Evolutionary conservation across 352 stramenopile species (phyloP), one percentile per base, ranked within the genome.

Genomic region (Globisporangium camurandrum): DNA sequence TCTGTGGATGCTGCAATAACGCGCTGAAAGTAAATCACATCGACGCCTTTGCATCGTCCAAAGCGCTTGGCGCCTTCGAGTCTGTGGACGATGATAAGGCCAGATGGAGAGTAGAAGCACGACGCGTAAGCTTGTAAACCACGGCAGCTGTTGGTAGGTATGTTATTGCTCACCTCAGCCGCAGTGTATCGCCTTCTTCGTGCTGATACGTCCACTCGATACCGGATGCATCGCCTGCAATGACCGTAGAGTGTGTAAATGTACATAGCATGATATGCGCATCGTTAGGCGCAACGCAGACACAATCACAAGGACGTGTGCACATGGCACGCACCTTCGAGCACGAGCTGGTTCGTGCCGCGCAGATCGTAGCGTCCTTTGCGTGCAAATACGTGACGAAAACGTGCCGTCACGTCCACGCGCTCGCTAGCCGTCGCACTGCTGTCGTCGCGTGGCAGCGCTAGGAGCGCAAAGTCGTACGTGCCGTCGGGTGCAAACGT

Each of bases 1-100:
- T n/a, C n/a, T n/a, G n/a, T n/a, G n/a, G n/a, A n/a, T n/a, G n/a
- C 23, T 50, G 27, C 46, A 17, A 27, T n/a, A 40, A 16, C 46
- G 61, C 67, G 44, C 41, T 65, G 53, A 43, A 91, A 86, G 65
- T 88, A 91, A 42, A 91, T 88, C 48, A 86, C 73, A 42, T 91
- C 80, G 6, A 91, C 80, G n/a, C 76, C 80, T 41, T 88, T 88
- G 61, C 76, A 91, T 36, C 79, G 59, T 1, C 67, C 76, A 46
- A 86, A 87, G 9, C 73, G 72, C 58, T 80, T 85, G 3, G 74
- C 79, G 3, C 76, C 79, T 58, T 86, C 74, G n/a, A 91, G 43
- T 3, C 79, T 86, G 39, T 5, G 51, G 9, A 47, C 22, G 12
- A 27, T 30, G 10, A n/a, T n/a, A 42, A 9, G 12, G 3, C 30